These are phyloP conservation scores for Pythium rhizo-oryzae DNA, from an alignment of 352 stramenopile genomes.

Conservation along the genomic window DNA sequence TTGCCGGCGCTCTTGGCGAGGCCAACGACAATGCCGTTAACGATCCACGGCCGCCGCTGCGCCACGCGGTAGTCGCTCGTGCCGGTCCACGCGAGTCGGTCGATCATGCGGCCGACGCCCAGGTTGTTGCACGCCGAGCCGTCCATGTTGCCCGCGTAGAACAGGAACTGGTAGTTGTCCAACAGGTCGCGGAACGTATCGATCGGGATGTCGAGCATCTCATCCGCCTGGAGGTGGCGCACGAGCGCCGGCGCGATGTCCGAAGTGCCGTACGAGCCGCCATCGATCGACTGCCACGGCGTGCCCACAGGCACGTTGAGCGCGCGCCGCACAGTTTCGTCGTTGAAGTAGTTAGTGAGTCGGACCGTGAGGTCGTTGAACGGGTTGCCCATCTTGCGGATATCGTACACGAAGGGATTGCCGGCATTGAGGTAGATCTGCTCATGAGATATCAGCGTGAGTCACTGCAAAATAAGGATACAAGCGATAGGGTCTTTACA, in stretches of 20 bases:
- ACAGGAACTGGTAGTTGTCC: conserved; percentile 86
- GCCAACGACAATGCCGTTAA: conserved; percentile 62
- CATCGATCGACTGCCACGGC: conserved; percentile 70
- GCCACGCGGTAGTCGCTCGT: conserved; percentile 69
- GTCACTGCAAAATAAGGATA: neutral
- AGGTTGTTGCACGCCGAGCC: conserved; percentile 83
- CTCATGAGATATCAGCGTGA: neutral
- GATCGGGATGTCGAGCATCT: conserved; percentile 82
- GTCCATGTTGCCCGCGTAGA: conserved; percentile 87
- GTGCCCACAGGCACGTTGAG: conserved; percentile 81
- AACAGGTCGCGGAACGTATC: conserved; percentile 75
- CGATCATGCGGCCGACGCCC: conserved; percentile 74
- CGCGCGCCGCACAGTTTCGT: conserved; percentile 75
- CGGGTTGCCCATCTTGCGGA: conserved; percentile 60
- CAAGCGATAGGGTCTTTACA: neutral
- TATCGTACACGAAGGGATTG: conserved; percentile 88
- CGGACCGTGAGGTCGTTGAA: conserved; percentile 54
- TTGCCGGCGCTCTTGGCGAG: conserved; percentile 72
- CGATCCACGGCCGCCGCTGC: conserved; percentile 55
- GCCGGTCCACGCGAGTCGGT: conserved; percentile 73
- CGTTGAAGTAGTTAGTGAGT: conserved; percentile 85
- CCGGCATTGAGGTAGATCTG: conserved; percentile 77
- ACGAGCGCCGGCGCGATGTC: conserved; percentile 53
- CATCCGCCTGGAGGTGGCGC: conserved; percentile 71
- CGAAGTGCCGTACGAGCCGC: conserved; percentile 57